These are phyloP conservation scores for Boletus barrowsii DNA, from an alignment of 768 basidiomycete species.

Conservation along the genomic window DNA sequence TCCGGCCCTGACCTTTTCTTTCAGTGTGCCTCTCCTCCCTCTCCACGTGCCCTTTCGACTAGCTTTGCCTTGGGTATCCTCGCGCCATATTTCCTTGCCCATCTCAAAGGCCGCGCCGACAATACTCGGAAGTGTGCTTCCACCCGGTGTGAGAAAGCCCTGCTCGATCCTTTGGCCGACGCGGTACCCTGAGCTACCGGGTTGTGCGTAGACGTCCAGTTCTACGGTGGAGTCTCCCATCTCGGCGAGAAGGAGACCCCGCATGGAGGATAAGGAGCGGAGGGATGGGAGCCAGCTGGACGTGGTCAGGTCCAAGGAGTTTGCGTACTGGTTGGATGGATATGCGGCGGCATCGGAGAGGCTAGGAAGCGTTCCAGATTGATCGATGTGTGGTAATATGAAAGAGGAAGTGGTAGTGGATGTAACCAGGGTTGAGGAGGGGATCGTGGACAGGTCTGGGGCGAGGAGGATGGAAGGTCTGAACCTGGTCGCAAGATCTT, in stretches of 20 bases:
- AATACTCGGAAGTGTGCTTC: conserved; percentile 16
- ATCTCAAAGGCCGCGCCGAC: conserved; percentile 12
- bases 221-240: conserved; percentile 46
- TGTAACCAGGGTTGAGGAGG: conserved; percentile 24
- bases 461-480: conserved; percentile 18
- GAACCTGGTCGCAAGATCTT: conserved; percentile 1
- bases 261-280: conserved; percentile 41
- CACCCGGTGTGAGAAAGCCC: conserved; percentile 31
- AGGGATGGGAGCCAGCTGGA: conserved; percentile 25
- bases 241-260: conserved; percentile 47
- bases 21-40: conserved; percentile 5
- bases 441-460: conserved; percentile 26
- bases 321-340: conserved; percentile 1
- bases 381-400: conserved; percentile 12
- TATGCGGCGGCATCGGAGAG: conserved; percentile 22
- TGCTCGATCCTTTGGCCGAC: conserved; percentile 40
- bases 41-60: conserved; percentile 16
- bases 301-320: neutral
- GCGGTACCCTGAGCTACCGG: conserved; percentile 37
- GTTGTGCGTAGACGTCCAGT: conserved; percentile 35
- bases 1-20: conserved; percentile 1
- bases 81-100: conserved; percentile 24
- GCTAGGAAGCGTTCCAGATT: conserved; percentile 12
- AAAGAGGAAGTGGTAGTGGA: conserved; percentile 27
- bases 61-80: conserved; percentile 3